Base-by-base conservation (phyloP, 176 grass and related monocot genomes). In the Phoenix roebelenii region DNA sequence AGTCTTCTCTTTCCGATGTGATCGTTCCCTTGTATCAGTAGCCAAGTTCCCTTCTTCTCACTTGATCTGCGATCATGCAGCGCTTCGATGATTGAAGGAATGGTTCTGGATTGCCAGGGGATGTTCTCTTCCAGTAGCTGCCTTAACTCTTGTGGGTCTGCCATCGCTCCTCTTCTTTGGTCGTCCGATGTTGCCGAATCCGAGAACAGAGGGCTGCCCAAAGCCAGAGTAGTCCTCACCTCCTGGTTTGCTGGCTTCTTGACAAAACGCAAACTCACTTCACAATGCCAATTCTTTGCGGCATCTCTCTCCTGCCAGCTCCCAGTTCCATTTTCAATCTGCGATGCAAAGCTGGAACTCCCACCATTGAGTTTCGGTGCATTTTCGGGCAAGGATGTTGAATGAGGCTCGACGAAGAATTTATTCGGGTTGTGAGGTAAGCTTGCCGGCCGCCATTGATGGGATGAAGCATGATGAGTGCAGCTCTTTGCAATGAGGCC, bases 131-230 rank as follows among this genome's bases (percentile, higher is more conserved):
- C 66, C 72, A 90, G 56, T 53, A 78, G 68, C 49, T 58, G 58
- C 69, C 75, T 72, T 54, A 96, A 79, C 18, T 87, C 83, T 19
- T 20, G 63, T 29, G 53, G 72, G 16, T 71, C 78, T 24, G 61
- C 74, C 23, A 62, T 60, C 51, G 18, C 22, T 23, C 55, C 35
- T 10, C 30, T 75, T 20, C 35, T 64, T 22, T 25, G 59, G 4
- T 76, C 66, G 10, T 60, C 63, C 1, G 91, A 96, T 1, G 83
- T 77, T 2, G 91, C 91, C n/a, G 86, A 85, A 75, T 90, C 86
- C 15, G 83, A 90, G 51, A 69, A 65, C n/a, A 72, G 76, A 39
- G 79, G 59, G 32, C 58, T 74, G 24, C 80, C 74, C 7, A 96
- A 74, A 39, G 53, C 60, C 14, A 96, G 80, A 51, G 59, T 76